Base-by-base conservation (phyloP, 2,329 filamentous ascomycete genomes). In the Fusarium agapanthi region DNA sequence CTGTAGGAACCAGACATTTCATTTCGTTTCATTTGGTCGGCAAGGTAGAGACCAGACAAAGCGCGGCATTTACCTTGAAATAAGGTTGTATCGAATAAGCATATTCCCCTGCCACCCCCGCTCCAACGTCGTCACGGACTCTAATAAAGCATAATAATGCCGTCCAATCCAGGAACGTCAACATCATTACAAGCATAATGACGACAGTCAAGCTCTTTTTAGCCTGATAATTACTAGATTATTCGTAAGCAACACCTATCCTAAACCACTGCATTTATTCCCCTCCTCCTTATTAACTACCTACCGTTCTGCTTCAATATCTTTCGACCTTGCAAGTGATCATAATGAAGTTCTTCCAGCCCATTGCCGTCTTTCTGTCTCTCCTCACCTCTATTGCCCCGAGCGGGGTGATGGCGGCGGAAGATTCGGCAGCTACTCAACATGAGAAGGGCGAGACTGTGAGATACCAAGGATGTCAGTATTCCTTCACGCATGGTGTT, bases 341-440 rank as follows among this genome's bases (percentile, higher is more conserved):
- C 22, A 48, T 16, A 24, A 69, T 69, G 66, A 69, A 40, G 51
- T n/a, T 69, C 18, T 41, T 69, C 11, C 60, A 58, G 22, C 51
- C 51, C n/a, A 16, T 69, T 14, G 32, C 51, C 15, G n/a, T 59
- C 6, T 32, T 65, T 14, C 32, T 69, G 5, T 69, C 65, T n/a
- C 16, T 59, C 8, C 4, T 50, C 22, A 50, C 67, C 13, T 47
- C 37, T 10, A 13, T 38, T 22, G 10, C 40, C 30, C 40, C 65
- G 6, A 40, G 26, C 5, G 65, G 59, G 50, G 66, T 37, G 28
- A 15, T 32, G 38, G 66, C 65, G 30, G 65, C 51, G 10, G 45
- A 59, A 43, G 20, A 34, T 1, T 44, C 63, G 15, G 48, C 65
- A 35, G 22, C 34, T 32, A n/a, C 15, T 22, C 48, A 48, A 8